Percentiles rank a stretch among this genome's conserved stretches.
Conservation (phyloP, 2,329 filamentous ascomycete species). For the Fusarium mangiferae region DNA sequence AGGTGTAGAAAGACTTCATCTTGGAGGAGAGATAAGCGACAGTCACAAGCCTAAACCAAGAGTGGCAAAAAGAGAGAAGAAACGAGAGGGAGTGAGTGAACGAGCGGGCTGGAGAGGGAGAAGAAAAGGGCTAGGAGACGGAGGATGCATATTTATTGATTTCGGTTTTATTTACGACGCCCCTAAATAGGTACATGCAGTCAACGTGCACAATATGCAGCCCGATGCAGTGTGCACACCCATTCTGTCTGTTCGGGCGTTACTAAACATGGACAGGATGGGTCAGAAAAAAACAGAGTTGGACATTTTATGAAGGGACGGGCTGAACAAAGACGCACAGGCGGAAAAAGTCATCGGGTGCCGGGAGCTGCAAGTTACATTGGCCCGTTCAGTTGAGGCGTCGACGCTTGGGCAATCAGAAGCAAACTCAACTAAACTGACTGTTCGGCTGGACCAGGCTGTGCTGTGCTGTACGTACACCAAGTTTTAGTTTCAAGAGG, state of each 20-base stretch:
- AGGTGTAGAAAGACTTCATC: slow-evolving; percentile 10
- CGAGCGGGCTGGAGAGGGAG: not conserved
- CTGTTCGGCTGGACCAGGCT: slow-evolving; percentile 10
- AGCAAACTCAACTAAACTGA: not conserved
- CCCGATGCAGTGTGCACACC: slow-evolving; percentile 3
- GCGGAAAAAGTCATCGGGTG: not conserved
- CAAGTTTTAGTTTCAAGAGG: slow-evolving; percentile 1
- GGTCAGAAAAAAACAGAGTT: not conserved
- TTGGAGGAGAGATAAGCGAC: not conserved
- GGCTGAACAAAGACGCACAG: slow-evolving; percentile 8
- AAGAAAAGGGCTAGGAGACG: not conserved
- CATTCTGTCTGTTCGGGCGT: slow-evolving; percentile 1
- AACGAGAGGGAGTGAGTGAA: not conserved
- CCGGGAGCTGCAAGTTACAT: slow-evolving; percentile 2
- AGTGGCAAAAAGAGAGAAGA: not conserved
- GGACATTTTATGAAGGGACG: not conserved
- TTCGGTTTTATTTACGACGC: not conserved
- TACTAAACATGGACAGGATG: slow-evolving; percentile 9
- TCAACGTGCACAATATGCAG: slow-evolving; percentile 3
- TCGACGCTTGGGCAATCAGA: not conserved
- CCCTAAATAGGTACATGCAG: slow-evolving; percentile 4
- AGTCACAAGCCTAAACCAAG: slow-evolving; percentile 7
- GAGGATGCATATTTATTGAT: slow-evolving; percentile 22
- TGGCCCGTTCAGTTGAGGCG: slow-evolving; percentile 25
- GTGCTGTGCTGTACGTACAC: slow-evolving; percentile 3